phyloP scores from a whole-genome alignment of 2,329 filamentous ascomycete species.

The Fusarium nematophilum region DNA sequence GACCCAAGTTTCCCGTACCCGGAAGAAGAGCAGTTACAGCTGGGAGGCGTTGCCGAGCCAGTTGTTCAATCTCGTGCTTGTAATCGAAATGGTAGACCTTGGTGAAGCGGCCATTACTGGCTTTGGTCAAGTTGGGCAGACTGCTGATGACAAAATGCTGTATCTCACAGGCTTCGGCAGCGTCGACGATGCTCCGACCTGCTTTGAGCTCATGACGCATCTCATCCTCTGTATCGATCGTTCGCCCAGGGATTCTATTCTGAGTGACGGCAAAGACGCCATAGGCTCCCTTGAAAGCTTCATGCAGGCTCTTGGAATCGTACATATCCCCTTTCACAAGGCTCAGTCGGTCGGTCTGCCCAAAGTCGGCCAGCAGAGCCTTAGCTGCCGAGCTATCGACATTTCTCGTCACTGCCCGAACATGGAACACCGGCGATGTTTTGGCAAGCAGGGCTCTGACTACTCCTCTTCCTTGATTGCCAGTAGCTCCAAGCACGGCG shows the following conservation, averaged over 20 bases:
- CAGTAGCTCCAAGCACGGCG: slow-evolving; percentile 21
- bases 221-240: slow-evolving; percentile 16
- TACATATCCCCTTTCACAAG: slow-evolving; percentile 12
- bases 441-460: neutral
- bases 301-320: slow-evolving; percentile 12
- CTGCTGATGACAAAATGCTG: slow-evolving; percentile 32
- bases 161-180: slow-evolving; percentile 16
- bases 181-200: slow-evolving; percentile 23
- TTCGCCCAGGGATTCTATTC: slow-evolving; percentile 12
- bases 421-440: neutral
- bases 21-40: slow-evolving; percentile 21
- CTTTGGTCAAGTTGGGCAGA: slow-evolving; percentile 14
- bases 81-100: slow-evolving; percentile 27
- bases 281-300: slow-evolving; percentile 9
- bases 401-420: slow-evolving; percentile 1
- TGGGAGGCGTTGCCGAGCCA: slow-evolving; percentile 4
- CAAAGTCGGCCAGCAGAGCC: neutral
- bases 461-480: slow-evolving; percentile 5
- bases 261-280: slow-evolving; percentile 27
- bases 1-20: slow-evolving; percentile 8
- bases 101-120: slow-evolving; percentile 9
- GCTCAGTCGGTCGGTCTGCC: neutral
- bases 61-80: slow-evolving; percentile 22
- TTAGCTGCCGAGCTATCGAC: neutral
- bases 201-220: slow-evolving; percentile 25